Evolutionary conservation across 108 stramenopile genomes (phyloP).

Genomic region (Mediolabrus comicus): DNA sequence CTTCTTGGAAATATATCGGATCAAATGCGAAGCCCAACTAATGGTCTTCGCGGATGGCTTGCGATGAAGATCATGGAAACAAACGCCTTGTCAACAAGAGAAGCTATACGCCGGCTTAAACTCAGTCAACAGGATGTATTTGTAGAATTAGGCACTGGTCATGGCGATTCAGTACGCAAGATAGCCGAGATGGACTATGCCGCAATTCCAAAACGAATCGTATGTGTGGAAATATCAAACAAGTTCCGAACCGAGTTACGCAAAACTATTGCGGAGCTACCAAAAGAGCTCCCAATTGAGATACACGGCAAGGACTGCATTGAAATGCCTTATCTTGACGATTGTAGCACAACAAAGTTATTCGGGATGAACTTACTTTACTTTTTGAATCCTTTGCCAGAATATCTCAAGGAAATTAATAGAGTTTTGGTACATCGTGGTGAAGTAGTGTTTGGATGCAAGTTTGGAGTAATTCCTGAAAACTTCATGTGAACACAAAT

Average conservation of each 20-base stretch:
- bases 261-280: not conserved
- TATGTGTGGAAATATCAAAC: constrained; percentile 31
- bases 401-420: constrained; percentile 55
- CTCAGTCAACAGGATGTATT: constrained; percentile 13
- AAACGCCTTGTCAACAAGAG: constrained; percentile 10
- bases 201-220: constrained; percentile 13
- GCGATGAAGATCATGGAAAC: constrained; percentile 21
- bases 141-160: constrained; percentile 17
- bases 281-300: constrained; percentile 6
- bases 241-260: constrained; percentile 11
- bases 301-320: constrained; percentile 23
- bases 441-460: constrained; percentile 49
- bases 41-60: constrained; percentile 1
- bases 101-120: constrained; percentile 5
- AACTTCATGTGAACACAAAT: constrained; percentile 1
- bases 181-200: not conserved
- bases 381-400: constrained; percentile 56
- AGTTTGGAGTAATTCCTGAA: constrained; percentile 20
- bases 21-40: constrained; percentile 13
- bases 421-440: constrained; percentile 71
- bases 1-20: constrained; percentile 9
- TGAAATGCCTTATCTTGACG: constrained; percentile 18
- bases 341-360: constrained; percentile 14
- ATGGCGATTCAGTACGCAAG: constrained; percentile 9
- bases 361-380: constrained; percentile 47